Evolutionary conservation across 768 basidiomycete species (phyloP), one percentile per base, ranked within the genome.

Genomic region (Megacollybia marginata): DNA sequence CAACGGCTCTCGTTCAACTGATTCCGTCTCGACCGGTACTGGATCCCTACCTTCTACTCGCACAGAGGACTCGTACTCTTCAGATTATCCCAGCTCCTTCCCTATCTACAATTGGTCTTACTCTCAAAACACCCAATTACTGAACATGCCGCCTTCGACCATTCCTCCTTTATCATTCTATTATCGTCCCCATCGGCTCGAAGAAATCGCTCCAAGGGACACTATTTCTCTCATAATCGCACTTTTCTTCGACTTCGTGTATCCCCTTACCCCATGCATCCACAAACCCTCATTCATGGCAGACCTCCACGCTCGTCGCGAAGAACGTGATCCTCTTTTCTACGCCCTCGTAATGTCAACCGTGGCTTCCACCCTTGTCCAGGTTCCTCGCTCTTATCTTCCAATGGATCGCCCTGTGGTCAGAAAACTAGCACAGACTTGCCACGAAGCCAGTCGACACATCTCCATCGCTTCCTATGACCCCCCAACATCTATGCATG

Each of bases 231-330:
- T 88, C 52, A 87, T 95, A 56, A 83, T 93, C 54, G 77, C 85
- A 35, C 78, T 94, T 11, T 96, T 92, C 70, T 95, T 94, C 62
- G 92, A 94, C 64, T 95, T 90, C 62, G 89, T 94, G 44, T 92
- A 92, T 65, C 87, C 89, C 9, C 75, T 95, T 32, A 94, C 89
- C 9, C 92, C 92, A 5, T 92, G 88, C 64, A 70, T 96, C 42
- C 93, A 96, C 69, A 88, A 87, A 60, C 90, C 90, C 23, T 88
- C 87, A 1, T 93, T 93, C 64, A 85, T 92, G 80, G 85, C 88
- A n/a, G 92, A 92, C 67, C 71, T 96, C 31, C 81, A 85, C 54
- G 72, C 80, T 0, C 79, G 79, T 40, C 68, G 89, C 51, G 92
- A 94, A 67, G 90, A 93, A 60, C 78, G 81, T 16, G 88, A 94